These are phyloP conservation scores for Fusarium humuli DNA, from an alignment of 2,329 filamentous ascomycete genomes.

Conservation along the genomic window DNA sequence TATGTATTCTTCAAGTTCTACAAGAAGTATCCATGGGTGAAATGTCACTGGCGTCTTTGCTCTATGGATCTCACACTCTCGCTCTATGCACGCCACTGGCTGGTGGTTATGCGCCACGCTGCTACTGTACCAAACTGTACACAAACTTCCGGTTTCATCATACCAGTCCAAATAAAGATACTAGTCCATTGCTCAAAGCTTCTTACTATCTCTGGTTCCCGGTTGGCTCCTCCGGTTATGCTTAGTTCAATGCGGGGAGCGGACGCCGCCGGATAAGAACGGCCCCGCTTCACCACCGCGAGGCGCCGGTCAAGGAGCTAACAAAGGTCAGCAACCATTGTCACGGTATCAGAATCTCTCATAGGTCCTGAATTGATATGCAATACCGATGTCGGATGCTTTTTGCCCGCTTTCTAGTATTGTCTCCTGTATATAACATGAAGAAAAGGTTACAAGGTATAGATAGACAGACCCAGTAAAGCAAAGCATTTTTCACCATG, in stretches of 20 bases:
- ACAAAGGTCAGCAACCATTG: neutral
- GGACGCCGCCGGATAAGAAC: slow-evolving; percentile 14
- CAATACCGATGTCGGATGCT: slow-evolving; percentile 17
- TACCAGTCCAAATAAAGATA: neutral
- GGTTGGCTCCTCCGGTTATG: neutral
- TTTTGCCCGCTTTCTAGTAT: rapidly evolving
- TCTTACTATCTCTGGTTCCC: neutral
- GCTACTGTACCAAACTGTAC: neutral
- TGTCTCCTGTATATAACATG: neutral
- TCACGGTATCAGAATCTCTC: neutral
- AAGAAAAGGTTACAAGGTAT: neutral
- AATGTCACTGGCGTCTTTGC: neutral
- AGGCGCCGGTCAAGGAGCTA: neutral
- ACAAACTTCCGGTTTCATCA: neutral
- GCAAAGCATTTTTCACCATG: neutral
- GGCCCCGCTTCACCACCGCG: neutral
- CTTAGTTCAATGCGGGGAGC: neutral
- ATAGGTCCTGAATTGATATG: neutral
- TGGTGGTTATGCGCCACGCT: neutral
- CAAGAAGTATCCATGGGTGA: neutral
- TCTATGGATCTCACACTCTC: neutral
- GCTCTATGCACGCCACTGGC: neutral
- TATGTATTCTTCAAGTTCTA: neutral
- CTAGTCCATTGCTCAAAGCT: neutral
- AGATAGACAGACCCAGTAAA: neutral